Evolutionary conservation across 2,329 filamentous ascomycete species (phyloP).

Genomic region (Phaeoacremonium minimum): DNA sequence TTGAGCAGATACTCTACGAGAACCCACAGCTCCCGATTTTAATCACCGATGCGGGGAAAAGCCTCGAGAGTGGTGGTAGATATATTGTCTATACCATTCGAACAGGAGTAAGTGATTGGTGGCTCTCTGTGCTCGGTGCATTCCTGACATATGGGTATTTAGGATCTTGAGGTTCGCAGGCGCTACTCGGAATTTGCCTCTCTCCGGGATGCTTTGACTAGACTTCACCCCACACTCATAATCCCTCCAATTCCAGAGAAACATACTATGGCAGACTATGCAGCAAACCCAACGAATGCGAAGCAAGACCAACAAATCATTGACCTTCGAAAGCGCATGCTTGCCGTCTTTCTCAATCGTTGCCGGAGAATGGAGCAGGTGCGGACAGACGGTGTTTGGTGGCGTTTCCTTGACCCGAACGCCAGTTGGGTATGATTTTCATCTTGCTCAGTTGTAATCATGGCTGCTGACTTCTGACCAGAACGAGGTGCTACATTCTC

Average conservation of each 20-base stretch:
- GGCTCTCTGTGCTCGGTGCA: too few species aligned
- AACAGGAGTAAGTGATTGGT: slow-evolving; percentile 68
- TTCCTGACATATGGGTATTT: too few species aligned
- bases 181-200: slow-evolving; percentile 97
- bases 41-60: slow-evolving; percentile 95
- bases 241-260: slow-evolving; percentile 98
- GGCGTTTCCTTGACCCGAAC: slow-evolving; percentile 96
- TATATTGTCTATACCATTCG: slow-evolving; percentile 97
- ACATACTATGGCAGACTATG: slow-evolving; percentile 97
- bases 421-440: slow-evolving; percentile 84
- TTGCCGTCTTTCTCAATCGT: slow-evolving; percentile 90
- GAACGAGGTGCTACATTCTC: slow-evolving; percentile 92
- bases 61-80: slow-evolving; percentile 81
- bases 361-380: slow-evolving; percentile 92
- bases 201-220: slow-evolving; percentile 80
- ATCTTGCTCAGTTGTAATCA: neutral
- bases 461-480: slow-evolving; percentile 32
- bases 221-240: slow-evolving; percentile 89
- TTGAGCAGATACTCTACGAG: slow-evolving; percentile 97
- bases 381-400: slow-evolving; percentile 90
- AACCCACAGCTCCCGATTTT: slow-evolving; percentile 84
- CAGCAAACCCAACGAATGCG: slow-evolving; percentile 93
- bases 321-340: slow-evolving; percentile 92
- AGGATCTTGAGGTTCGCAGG: slow-evolving; percentile 93
- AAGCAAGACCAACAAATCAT: slow-evolving; percentile 98